Evolutionary conservation across 305 asterid genomes (phyloP).

Genomic region (Solanum hybrid): DNA sequence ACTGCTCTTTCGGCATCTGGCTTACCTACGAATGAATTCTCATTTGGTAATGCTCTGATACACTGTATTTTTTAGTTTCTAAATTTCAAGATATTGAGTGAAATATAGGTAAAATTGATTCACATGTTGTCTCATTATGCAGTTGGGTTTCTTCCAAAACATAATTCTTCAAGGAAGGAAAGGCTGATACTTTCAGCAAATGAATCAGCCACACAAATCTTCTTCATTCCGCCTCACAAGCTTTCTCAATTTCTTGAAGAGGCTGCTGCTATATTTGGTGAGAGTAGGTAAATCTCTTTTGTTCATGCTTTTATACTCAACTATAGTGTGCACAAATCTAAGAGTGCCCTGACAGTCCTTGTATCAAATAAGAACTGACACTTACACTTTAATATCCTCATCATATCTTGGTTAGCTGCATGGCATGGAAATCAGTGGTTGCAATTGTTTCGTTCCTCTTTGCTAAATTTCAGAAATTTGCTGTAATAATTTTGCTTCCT

Average conservation of each 20-base stretch:
- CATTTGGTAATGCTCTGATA: slow-evolving; percentile 53
- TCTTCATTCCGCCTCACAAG: slow-evolving; percentile 87
- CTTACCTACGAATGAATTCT: slow-evolving; percentile 65
- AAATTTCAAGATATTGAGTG: neutral
- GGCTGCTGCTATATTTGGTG: slow-evolving; percentile 50
- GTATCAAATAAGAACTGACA: neutral
- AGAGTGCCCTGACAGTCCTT: neutral
- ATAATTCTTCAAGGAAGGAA: slow-evolving; percentile 71
- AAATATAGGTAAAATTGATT: neutral
- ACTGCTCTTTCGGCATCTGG: slow-evolving; percentile 92
- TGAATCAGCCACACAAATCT: slow-evolving; percentile 61
- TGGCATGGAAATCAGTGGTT: neutral
- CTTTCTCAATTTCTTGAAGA: slow-evolving; percentile 72
- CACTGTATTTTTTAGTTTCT: neutral
- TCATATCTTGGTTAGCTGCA: neutral
- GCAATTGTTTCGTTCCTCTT: neutral
- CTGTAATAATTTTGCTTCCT: neutral
- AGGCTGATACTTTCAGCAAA: slow-evolving; percentile 60
- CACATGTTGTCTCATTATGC: slow-evolving; percentile 21
- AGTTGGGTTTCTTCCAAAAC: slow-evolving; percentile 94
- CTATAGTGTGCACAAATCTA: neutral
- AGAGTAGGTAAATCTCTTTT: slow-evolving; percentile 40
- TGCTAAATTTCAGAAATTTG: neutral
- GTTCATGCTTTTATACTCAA: neutral
- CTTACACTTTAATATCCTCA: neutral